Conservation (phyloP, 192 early-diverging fungal species). For the Dimargaris cristalligena region DNA sequence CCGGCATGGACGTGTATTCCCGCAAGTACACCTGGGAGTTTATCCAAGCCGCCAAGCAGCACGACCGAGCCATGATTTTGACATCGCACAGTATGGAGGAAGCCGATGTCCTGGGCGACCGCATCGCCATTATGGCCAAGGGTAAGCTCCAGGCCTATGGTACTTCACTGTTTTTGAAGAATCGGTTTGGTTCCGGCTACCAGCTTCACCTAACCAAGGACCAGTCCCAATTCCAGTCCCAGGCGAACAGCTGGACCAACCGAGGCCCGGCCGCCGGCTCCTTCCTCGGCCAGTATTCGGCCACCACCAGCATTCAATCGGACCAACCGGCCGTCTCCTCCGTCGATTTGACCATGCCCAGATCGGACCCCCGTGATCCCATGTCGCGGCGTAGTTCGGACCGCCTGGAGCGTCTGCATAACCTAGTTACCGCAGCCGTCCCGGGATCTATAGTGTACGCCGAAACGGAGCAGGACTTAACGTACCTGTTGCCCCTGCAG, state of each 20-base stretch:
- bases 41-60: constrained; percentile 26
- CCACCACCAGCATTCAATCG: too few species aligned
- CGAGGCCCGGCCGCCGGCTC: too few species aligned
- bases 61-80: constrained; percentile 29
- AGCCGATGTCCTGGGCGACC: constrained; percentile 34
- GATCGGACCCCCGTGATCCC: too few species aligned
- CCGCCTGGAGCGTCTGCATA: constrained; percentile 17
- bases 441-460: constrained; percentile 19
- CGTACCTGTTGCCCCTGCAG: constrained; percentile 6
- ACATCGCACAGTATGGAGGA: constrained; percentile 53
- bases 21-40: constrained; percentile 36
- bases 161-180: constrained; percentile 37
- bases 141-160: constrained; percentile 34
- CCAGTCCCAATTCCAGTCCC: constrained; percentile 1
- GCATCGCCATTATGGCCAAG: constrained; percentile 28
- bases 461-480: constrained; percentile 21
- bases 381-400: too few species aligned
- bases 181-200: constrained; percentile 39
- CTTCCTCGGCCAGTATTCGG: too few species aligned
- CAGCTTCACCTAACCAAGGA: constrained; percentile 25
- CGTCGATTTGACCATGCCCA: too few species aligned
- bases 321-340: too few species aligned
- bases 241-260: too few species aligned
- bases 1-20: constrained; percentile 37
- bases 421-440: constrained; percentile 18